A percentile compares a stretch with the other conserved stretches of the same genome.
phyloP scores from a whole-genome alignment of 1,284 basidiomycete genomes.

The Sparassis latifolia region DNA sequence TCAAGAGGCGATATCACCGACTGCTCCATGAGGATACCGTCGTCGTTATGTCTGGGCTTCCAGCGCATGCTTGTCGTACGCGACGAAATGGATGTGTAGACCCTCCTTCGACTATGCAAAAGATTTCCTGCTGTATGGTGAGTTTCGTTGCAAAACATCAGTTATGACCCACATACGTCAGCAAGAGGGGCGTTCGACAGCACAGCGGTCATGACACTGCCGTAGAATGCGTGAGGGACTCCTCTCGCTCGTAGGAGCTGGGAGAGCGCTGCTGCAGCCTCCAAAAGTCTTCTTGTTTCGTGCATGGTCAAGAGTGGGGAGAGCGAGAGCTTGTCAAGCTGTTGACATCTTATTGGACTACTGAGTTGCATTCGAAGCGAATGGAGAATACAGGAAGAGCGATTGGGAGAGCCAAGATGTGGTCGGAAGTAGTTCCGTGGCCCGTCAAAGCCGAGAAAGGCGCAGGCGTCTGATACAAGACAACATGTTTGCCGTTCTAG shows the following conservation, averaged over 20 bases:
- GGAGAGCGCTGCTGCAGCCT: slow-evolving; percentile 58
- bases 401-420: slow-evolving; percentile 11
- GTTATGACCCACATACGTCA: slow-evolving; percentile 36
- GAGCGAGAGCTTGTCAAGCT: slow-evolving; percentile 14
- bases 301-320: slow-evolving; percentile 37
- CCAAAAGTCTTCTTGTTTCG: slow-evolving; percentile 57
- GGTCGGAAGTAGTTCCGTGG: slow-evolving; percentile 18
- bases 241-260: slow-evolving; percentile 39
- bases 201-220: slow-evolving; percentile 52
- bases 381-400: slow-evolving; percentile 24
- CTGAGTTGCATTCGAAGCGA: slow-evolving; percentile 16
- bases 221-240: slow-evolving; percentile 66
- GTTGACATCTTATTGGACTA: slow-evolving; percentile 22
- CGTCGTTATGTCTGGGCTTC: slow-evolving; percentile 34
- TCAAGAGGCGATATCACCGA: slow-evolving; percentile 27
- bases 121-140: slow-evolving; percentile 38
- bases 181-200: slow-evolving; percentile 48
- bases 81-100: slow-evolving; percentile 44
- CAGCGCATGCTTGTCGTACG: slow-evolving; percentile 45
- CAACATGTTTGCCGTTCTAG: slow-evolving; percentile 21
- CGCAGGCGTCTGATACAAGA: slow-evolving; percentile 21
- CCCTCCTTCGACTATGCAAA: slow-evolving; percentile 51
- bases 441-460: slow-evolving; percentile 21
- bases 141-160: slow-evolving; percentile 3
- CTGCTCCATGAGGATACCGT: slow-evolving; percentile 50